Evolutionary conservation across 176 grass and related monocot species (phyloP).

Genomic region (Cenchrus americanus): DNA sequence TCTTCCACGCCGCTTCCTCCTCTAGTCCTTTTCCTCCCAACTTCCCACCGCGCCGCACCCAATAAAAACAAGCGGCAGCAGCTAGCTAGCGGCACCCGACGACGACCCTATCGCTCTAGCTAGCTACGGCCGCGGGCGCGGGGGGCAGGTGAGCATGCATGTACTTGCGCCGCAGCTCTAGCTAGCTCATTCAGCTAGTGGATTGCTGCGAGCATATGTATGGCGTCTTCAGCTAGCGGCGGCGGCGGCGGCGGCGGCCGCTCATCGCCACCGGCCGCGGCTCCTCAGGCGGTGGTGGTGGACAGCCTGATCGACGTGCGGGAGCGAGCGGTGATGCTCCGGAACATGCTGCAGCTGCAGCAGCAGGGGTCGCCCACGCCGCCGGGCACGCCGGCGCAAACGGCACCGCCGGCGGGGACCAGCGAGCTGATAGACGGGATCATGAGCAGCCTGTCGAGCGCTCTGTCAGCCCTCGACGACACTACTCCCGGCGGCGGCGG

Average conservation of each 20-base stretch:
- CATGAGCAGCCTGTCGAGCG: constrained; percentile 45
- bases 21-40: constrained; percentile 45
- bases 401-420: background rate
- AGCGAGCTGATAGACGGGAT: constrained; percentile 44
- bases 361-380: background rate
- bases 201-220: too few relatives aligned
- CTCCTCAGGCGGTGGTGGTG: background rate
- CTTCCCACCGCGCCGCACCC: constrained; percentile 32
- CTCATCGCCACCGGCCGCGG: background rate
- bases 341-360: constrained; percentile 45
- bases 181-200: background rate
- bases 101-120: background rate
- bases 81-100: background rate
- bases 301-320: constrained; percentile 33
- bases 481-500: background rate
- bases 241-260: background rate
- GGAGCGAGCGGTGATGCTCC: constrained; percentile 30
- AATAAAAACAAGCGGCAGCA: constrained; percentile 47
- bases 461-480: constrained; percentile 29
- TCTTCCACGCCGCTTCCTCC: constrained; percentile 47
- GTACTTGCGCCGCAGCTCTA: background rate
- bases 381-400: background rate
- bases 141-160: background rate
- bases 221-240: constrained; percentile 8
- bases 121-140: constrained; percentile 9